Percentiles rank a stretch among this genome's conserved stretches.
Evolutionary conservation across 192 early-diverging fungal genomes (phyloP).

Genomic region (Endogone sp.): DNA sequence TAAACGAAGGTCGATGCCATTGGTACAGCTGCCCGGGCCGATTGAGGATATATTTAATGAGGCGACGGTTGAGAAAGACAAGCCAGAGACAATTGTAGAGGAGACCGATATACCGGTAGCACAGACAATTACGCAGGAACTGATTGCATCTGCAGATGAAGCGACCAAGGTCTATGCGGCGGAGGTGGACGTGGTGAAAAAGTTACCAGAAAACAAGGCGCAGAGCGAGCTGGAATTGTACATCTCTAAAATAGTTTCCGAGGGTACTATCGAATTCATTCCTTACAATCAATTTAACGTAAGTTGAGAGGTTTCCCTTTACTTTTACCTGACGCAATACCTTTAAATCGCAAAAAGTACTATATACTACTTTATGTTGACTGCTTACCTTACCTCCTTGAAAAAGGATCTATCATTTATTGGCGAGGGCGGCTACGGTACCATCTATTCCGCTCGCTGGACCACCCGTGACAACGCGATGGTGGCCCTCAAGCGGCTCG

Average conservation of each 20-base stretch:
- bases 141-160: neutral
- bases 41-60: neutral
- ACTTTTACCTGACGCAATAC: too few relatives aligned
- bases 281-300: neutral
- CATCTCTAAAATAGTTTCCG: neutral
- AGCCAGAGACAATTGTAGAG: neutral
- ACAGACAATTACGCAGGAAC: neutral
- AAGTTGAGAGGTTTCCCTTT: neutral
- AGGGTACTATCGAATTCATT: neutral
- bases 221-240: neutral
- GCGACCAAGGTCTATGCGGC: neutral
- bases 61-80: neutral
- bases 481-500: neutral
- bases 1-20: neutral
- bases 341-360: too few relatives aligned
- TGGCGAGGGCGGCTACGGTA: neutral
- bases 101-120: neutral
- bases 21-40: neutral
- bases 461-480: neutral
- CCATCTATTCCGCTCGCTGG: neutral
- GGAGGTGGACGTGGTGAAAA: neutral
- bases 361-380: too few relatives aligned
- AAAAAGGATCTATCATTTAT: neutral
- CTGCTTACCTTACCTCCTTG: too few relatives aligned
- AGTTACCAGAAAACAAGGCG: neutral